phyloP scores from a whole-genome alignment of 2,329 filamentous ascomycete genomes.

The Pseudocercospora fijiensis region DNA sequence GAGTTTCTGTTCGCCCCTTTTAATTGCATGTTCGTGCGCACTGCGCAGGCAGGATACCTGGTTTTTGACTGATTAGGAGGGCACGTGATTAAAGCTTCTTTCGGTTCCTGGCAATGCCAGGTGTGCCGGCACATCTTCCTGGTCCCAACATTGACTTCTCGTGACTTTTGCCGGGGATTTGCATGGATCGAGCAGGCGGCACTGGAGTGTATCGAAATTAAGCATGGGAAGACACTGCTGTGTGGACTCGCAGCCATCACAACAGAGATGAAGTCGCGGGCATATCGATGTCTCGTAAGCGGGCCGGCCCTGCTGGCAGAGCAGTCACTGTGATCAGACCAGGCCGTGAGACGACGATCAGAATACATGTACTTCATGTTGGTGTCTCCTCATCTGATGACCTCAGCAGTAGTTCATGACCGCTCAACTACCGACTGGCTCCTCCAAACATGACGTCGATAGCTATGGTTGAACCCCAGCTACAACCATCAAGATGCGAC shows the following conservation, averaged over 20 bases:
- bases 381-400: background rate
- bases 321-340: background rate
- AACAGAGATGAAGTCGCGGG: background rate
- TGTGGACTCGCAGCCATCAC: background rate
- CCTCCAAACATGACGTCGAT: background rate
- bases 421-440: background rate
- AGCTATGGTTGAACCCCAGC: background rate
- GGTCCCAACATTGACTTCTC: background rate
- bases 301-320: background rate
- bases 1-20: background rate
- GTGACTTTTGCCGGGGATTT: background rate
- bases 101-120: slow-evolving; percentile 4
- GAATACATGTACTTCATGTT: background rate
- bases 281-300: background rate
- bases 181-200: background rate
- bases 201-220: slow-evolving; percentile 3
- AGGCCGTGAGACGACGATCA: background rate
- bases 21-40: slow-evolving; percentile 6
- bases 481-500: background rate
- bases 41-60: slow-evolving; percentile 3
- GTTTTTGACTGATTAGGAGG: slow-evolving; percentile 3
- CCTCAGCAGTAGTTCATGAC: background rate
- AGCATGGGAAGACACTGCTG: background rate
- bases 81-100: slow-evolving; percentile 8
- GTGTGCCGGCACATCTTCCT: background rate